These are phyloP conservation scores for Hypoxylon crocopeplum DNA, from an alignment of 495 filamentous ascomycete species.

Conservation along the genomic window DNA sequence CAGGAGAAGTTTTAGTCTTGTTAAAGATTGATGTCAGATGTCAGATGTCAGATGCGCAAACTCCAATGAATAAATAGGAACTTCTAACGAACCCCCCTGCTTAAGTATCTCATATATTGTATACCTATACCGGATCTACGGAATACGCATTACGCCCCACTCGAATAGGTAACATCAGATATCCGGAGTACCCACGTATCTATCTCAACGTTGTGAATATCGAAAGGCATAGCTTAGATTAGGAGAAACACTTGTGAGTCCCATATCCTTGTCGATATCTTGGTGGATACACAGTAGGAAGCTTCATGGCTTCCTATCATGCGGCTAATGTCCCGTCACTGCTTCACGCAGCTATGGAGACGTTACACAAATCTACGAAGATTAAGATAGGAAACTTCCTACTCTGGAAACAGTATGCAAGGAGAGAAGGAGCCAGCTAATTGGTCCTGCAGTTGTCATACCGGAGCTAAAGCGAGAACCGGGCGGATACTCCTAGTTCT, in stretches of 20 bases:
- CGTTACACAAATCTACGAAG: neutral
- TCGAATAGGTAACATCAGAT: slow-evolving; percentile 8
- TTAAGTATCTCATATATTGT: neutral
- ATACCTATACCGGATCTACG: slow-evolving; percentile 2
- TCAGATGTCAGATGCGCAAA: slow-evolving; percentile 2
- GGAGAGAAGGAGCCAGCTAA: slow-evolving; percentile 30
- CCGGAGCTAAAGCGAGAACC: neutral
- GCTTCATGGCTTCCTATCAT: no score
- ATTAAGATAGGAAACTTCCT: neutral
- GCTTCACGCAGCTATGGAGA: neutral
- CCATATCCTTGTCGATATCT: neutral
- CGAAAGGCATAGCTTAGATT: neutral
- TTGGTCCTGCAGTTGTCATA: slow-evolving; percentile 7
- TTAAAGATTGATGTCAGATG: neutral
- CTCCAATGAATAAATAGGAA: slow-evolving; percentile 1
- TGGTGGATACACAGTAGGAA: neutral
- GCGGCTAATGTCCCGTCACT: neutral
- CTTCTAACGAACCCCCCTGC: slow-evolving; percentile 9
- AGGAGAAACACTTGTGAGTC: slow-evolving; percentile 7
- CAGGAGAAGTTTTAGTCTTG: no score
- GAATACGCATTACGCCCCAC: slow-evolving; percentile 18
- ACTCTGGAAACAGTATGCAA: neutral
- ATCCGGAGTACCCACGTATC: neutral
- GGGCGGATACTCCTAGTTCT: neutral
- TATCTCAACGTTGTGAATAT: no score